Evolutionary conservation across 768 basidiomycete genomes (phyloP).

Genomic region (Tremella mesenterica): DNA sequence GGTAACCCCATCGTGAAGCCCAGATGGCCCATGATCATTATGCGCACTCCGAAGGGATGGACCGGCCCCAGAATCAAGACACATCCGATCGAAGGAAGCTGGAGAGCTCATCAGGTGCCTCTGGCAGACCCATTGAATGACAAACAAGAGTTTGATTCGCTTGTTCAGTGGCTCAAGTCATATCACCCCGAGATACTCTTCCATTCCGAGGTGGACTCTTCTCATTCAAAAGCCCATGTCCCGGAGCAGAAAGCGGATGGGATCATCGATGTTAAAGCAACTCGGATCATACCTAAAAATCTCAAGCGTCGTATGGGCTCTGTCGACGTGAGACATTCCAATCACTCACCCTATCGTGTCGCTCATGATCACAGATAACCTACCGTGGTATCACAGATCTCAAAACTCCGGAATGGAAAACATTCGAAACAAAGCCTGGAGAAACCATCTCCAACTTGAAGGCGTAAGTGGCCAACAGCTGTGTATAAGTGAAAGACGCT

Average conservation of each 20-base stretch:
- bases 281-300: constrained; percentile 40
- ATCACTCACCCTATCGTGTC: not conserved
- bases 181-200: constrained; percentile 67
- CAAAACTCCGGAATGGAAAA: constrained; percentile 58
- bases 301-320: constrained; percentile 53
- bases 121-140: constrained; percentile 63
- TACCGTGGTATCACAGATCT: constrained; percentile 59
- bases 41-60: constrained; percentile 77
- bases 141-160: constrained; percentile 54
- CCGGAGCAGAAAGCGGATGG: constrained; percentile 21
- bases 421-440: constrained; percentile 52
- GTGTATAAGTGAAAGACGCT: not conserved
- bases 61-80: constrained; percentile 60
- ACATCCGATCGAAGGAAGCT: constrained; percentile 67
- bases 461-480: constrained; percentile 31
- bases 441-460: constrained; percentile 70
- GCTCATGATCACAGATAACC: constrained; percentile 47
- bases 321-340: constrained; percentile 44
- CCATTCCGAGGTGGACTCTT: constrained; percentile 37
- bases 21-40: constrained; percentile 79
- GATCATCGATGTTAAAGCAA: constrained; percentile 31
- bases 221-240: constrained; percentile 17
- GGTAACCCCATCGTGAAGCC: constrained; percentile 75
- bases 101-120: constrained; percentile 81
- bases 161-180: constrained; percentile 65